Base-by-base conservation (phyloP, 116 monocot species). In the Trichopus zeylanicus region DNA sequence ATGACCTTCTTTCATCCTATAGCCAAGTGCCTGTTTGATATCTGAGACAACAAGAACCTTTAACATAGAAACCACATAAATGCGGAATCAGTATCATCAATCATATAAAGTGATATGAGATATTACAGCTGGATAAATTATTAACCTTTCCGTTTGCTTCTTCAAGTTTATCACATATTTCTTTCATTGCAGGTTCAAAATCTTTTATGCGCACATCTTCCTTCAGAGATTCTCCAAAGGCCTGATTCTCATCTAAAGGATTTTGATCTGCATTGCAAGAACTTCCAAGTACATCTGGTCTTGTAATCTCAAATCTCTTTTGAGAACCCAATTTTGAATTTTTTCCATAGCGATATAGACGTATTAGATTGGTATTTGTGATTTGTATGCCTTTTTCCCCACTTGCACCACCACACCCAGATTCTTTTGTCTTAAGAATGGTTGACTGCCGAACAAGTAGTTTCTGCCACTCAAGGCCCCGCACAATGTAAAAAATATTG, bases 121-220 rank as follows among this genome's bases (percentile, higher is more conserved):
- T 22, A 34, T n/a, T 19, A 49, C 27, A 75, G 29, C 31, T 46
- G 15, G 28, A 59, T 10, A 54, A 10, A 51, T 48, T 28, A 35
- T 48, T 72, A 51, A 97, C 97, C 91, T 97, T 97, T 56, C 72
- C 84, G 42, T 60, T 33, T n/a, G 83, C 70, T 75, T 82, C 73
- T 55, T 91, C 87, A 35, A 97, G 85, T 69, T 80, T 91, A 64
- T 91, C 77, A 67, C 97, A 97, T 30, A 97, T 67, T 66, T 81
- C 82, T 74, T 75, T 84, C 84, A 97, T 77, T 56, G 74, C 91
- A 53, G 97, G 97, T 48, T 87, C 64, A 63, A 48, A 90, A 72
- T 91, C 82, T 53, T 81, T 81, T 53, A 97, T 62, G 18, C 30
- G 65, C 13, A 87, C 60, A 77, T 85, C 81, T 67, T 90, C 84